Evolutionary conservation across 495 filamentous ascomycete genomes (phyloP), one percentile per base, ranked within the genome.

Genomic region (Immersiella caudata): DNA sequence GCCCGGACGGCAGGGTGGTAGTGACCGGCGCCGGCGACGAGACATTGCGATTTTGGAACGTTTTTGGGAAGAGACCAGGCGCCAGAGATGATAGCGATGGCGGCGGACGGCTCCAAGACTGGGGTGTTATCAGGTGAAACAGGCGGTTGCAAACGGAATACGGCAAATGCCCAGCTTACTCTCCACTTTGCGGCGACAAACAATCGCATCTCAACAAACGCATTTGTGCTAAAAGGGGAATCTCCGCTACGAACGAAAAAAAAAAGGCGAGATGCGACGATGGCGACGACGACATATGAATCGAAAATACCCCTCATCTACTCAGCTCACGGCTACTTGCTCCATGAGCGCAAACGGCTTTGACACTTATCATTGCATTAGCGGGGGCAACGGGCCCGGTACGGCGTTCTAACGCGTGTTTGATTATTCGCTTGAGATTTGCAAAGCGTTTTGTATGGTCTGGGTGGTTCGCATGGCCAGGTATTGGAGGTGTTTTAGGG

Each of bases 1-100:
- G 93, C 67, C 96, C 95, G 0, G 95, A 98, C 72, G 95, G 95
- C 14, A 87, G 92, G 71, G 91, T 91, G 7, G 91, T 99, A 29
- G 95, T 99, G 12, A 99, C 95, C 0, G 95, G 95, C 25, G 96
- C 96, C 7, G 95, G 95, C 3, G 95, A 99, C 70, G 95, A 99
- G 78, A 99, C 95, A 0, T 79, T 99, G 64, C 79, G 95, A 59
- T 98, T 99, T 82, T 99, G 95, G 95, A 95, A 95, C 72, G 92
- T 94, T 21, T 98, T 98, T 72, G 84, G 80, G 8, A 80, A 86
- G 85, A 80, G 90, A 82, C 83, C 83, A 70, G 84, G 88, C 76
- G 81, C 79, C 65, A 81, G 86, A 73, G 79, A 80, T 56, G 80
- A 81, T 35, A 79, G 78, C 67, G 84, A 78, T 55, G 82, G 66